Conservation (phyloP, 495 filamentous ascomycete species). For the Aspergillus incahuasiensis region DNA sequence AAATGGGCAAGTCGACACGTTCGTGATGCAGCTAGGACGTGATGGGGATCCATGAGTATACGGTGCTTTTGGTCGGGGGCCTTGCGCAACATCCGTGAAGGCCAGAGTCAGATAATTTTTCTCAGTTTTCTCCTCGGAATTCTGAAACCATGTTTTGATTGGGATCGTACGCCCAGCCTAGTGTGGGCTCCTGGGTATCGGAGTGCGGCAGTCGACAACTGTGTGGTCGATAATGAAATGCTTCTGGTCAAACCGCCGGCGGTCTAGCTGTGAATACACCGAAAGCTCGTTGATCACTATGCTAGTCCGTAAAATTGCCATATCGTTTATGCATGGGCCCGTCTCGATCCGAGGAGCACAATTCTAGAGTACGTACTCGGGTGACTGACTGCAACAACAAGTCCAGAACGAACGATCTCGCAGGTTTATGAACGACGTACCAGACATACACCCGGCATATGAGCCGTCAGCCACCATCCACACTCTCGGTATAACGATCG, state of each 20-base stretch:
- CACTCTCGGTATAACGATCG: constrained; percentile 15
- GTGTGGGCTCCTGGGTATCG: constrained; percentile 1
- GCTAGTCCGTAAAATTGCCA: constrained; percentile 10
- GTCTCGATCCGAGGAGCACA: background rate
- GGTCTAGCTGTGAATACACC: background rate
- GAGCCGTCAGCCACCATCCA: constrained; percentile 15
- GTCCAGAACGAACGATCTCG: constrained; percentile 17
- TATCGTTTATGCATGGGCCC: constrained; percentile 9
- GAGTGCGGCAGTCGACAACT: background rate
- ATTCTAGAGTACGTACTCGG: background rate
- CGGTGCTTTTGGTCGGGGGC: constrained; percentile 5
- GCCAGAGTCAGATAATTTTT: background rate
- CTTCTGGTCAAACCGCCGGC: background rate
- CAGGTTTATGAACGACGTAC: constrained; percentile 15
- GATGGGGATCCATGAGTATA: constrained; percentile 20
- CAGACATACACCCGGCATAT: constrained; percentile 16
- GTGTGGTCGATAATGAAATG: constrained; percentile 1
- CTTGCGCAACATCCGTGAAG: constrained; percentile 1
- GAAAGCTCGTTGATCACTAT: constrained; percentile 8
- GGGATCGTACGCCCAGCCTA: no score
- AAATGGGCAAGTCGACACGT: no score
- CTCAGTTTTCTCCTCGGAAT: background rate
- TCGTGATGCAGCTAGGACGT: constrained; percentile 5
- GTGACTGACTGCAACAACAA: background rate
- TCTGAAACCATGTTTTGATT: no score